phyloP scores from a whole-genome alignment of 192 early-diverging fungal species.

The Entomortierella beljakovae region DNA sequence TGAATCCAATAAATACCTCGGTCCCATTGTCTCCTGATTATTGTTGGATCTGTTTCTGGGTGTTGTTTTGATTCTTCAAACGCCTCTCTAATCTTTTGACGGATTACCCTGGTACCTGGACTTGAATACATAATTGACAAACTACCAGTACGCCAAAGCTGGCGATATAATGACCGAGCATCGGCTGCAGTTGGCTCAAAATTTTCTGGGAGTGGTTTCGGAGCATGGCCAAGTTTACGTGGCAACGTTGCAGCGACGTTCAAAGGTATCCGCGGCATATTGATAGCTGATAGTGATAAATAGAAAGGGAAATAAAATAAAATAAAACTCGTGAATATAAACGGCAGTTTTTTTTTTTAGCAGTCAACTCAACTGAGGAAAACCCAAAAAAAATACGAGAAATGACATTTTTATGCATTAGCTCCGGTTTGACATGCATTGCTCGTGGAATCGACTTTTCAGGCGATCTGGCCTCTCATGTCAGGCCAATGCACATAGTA shows the following conservation, averaged over 20 bases:
- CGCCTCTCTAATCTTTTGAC: slow-evolving; percentile 33
- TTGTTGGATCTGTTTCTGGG: slow-evolving; percentile 3
- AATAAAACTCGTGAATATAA: background rate
- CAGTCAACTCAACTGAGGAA: background rate
- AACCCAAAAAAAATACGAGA: too few relatives aligned
- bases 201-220: slow-evolving; percentile 13
- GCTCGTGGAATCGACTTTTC: slow-evolving; percentile 22
- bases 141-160: slow-evolving; percentile 35
- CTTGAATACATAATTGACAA: slow-evolving; percentile 43
- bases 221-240: slow-evolving; percentile 27
- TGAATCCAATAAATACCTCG: too few relatives aligned
- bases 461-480: background rate
- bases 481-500: background rate
- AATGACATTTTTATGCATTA: background rate
- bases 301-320: background rate
- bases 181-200: slow-evolving; percentile 34
- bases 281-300: background rate
- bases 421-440: slow-evolving; percentile 19
- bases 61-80: slow-evolving; percentile 33
- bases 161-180: slow-evolving; percentile 44
- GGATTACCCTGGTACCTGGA: slow-evolving; percentile 28
- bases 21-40: slow-evolving; percentile 28
- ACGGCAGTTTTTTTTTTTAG: background rate
- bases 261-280: slow-evolving; percentile 42
- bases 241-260: slow-evolving; percentile 33